These are phyloP conservation scores for Sinapis alba DNA, from an alignment of 441 rosid species.

Conservation along the genomic window DNA sequence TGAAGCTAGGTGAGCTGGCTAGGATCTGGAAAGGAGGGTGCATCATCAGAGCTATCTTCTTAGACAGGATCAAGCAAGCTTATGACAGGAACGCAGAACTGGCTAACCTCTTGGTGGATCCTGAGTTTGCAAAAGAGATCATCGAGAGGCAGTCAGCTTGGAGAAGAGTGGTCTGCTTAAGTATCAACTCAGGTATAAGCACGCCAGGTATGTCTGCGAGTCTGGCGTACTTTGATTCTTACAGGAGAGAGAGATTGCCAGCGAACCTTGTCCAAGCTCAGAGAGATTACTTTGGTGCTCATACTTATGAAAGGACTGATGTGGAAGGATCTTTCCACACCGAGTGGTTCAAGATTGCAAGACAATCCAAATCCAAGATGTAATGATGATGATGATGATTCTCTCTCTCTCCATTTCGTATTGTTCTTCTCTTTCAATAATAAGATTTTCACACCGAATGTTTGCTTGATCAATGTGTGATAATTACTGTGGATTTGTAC, in stretches of 20 bases:
- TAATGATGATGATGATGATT: conserved; percentile 30
- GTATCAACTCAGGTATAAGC: conserved; percentile 86
- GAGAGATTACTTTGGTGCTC: conserved; percentile 91
- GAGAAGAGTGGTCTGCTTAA: conserved; percentile 85
- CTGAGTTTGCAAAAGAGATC: conserved; percentile 91
- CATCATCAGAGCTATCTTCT: conserved; percentile 84
- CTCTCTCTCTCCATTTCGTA: not conserved
- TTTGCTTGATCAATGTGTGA: not conserved
- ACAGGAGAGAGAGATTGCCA: conserved; percentile 75
- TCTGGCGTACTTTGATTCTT: conserved; percentile 91
- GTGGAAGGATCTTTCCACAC: conserved; percentile 87
- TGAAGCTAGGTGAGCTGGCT: conserved; percentile 86
- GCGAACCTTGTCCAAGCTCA: conserved; percentile 96
- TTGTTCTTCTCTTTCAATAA: conserved; percentile 27
- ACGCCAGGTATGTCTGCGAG: conserved; percentile 94
- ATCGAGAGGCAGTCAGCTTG: conserved; percentile 86
- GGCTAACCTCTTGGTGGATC: conserved; percentile 88
- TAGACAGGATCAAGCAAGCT: conserved; percentile 93
- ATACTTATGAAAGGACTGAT: conserved; percentile 86
- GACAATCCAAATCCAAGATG: conserved; percentile 56
- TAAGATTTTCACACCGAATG: not conserved
- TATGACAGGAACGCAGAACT: conserved; percentile 87
- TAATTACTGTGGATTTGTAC: not conserved
- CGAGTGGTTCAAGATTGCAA: conserved; percentile 95
- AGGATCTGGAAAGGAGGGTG: conserved; percentile 98